phyloP scores from a whole-genome alignment of 768 basidiomycete genomes.

The Tylopilus vinaceipallidus region DNA sequence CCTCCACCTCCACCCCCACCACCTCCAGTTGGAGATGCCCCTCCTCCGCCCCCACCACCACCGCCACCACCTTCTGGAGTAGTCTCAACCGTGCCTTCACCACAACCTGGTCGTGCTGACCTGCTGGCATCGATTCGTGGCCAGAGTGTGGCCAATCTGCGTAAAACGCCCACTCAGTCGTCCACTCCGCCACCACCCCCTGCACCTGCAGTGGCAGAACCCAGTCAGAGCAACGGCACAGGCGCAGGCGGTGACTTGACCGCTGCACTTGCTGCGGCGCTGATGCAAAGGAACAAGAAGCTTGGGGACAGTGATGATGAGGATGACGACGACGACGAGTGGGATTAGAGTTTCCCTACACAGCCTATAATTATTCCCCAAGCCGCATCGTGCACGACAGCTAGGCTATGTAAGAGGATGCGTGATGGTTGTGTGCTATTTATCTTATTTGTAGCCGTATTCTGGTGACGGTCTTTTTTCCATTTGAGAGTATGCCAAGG shows the following conservation, averaged over 20 bases:
- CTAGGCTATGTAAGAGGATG: no score
- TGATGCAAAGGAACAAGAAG: conserved; percentile 81
- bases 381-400: no score
- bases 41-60: no score
- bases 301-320: conserved; percentile 85
- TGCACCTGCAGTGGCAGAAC: conserved; percentile 29
- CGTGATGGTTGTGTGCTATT: no score
- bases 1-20: conserved; percentile 37
- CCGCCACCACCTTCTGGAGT: conserved; percentile 24
- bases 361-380: conserved; percentile 12
- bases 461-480: no score
- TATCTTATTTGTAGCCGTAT: no score
- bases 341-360: conserved; percentile 35
- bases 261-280: conserved; percentile 76
- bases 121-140: conserved; percentile 83
- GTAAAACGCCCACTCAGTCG: conserved; percentile 44
- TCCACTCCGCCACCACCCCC: conserved; percentile 38
- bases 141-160: conserved; percentile 64
- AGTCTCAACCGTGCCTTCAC: conserved; percentile 34
- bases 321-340: conserved; percentile 72
- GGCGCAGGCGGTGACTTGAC: conserved; percentile 70
- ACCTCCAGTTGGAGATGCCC: conserved; percentile 23
- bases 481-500: no score
- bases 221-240: conserved; percentile 32
- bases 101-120: conserved; percentile 60